Evolutionary conservation across 1,139 yeast species (phyloP), one percentile per base, ranked within the genome.

Genomic region (Pichia norvegensis): DNA sequence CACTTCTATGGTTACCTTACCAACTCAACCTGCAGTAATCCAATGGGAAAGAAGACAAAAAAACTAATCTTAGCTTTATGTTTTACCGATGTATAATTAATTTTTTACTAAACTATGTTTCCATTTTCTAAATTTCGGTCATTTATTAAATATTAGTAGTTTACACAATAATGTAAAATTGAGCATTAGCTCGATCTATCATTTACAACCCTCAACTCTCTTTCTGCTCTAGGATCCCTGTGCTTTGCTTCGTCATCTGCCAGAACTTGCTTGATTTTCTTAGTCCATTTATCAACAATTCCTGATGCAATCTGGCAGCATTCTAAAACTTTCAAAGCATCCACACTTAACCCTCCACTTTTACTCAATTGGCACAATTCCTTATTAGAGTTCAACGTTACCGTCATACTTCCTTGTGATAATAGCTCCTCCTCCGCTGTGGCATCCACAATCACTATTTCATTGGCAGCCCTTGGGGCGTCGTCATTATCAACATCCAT

Each of bases 1-100:
- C 68, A 80, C 83, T 54, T 81, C 94, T 45, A 92, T 92, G 98
- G 96, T 92, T 46, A 86, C 96, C 27, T 76, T 92, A 60, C 97
- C 98, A 44, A 63, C 71, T 54, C 76, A 72, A 44, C 97, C 96
- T 43, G 92, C 96, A 29, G 69, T 73, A 44, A 81, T 90, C 53
- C 69, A 73, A 43, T 88, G 95, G 94, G 83, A 80, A 63, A 60
- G 51, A 47, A 58, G 63, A 54, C 41, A 50, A 38, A 46, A 49
- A 36, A 13, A 36, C 2, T 46, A 40, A 23, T 33, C n/a, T n/a
- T 29, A 22, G 25, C 9, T n/a, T 36, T 20, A 20, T 33, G 35
- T 19, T 27, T 27, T 27, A 27, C 31, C 38, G n/a, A 22, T 29
- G 36, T 33, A 33, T 33, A 17, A 14, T 23, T 33, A 20, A 36